These are phyloP conservation scores for Suillus americanus DNA, from an alignment of 768 basidiomycete species.

Conservation along the genomic window DNA sequence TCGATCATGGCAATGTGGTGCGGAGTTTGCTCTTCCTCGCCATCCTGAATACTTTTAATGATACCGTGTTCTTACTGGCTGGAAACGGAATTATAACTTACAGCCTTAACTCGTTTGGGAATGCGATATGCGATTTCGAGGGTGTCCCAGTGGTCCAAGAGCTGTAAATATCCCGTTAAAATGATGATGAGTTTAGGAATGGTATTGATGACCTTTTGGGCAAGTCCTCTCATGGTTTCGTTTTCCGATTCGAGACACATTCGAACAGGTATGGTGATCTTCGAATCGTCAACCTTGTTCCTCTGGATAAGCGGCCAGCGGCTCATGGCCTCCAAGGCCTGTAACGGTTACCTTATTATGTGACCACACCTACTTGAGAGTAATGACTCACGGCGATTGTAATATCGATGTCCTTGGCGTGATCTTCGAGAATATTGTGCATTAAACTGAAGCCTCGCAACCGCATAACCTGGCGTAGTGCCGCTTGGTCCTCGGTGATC, in stretches of 20 bases:
- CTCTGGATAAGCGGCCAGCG: constrained; percentile 81
- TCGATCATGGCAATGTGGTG: constrained; percentile 19
- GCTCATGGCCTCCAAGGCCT: constrained; percentile 68
- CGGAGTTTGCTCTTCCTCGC: constrained; percentile 26
- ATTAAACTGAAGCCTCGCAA: constrained; percentile 92
- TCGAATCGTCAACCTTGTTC: constrained; percentile 90
- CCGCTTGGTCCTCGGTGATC: constrained; percentile 82
- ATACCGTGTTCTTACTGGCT: not conserved
- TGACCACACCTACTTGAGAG: not conserved
- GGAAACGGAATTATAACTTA: constrained; percentile 20
- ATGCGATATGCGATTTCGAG: constrained; percentile 83
- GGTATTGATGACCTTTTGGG: constrained; percentile 53
- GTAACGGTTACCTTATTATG: not conserved
- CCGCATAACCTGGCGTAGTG: constrained; percentile 83
- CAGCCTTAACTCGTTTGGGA: constrained; percentile 63
- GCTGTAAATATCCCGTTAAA: constrained; percentile 37
- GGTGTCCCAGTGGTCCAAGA: constrained; percentile 78
- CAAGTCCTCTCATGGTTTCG: constrained; percentile 52
- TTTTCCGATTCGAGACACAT: constrained; percentile 53
- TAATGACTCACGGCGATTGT: constrained; percentile 56
- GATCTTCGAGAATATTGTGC: constrained; percentile 83
- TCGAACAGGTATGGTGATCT: constrained; percentile 65
- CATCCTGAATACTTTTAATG: constrained; percentile 20
- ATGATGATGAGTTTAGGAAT: not conserved
- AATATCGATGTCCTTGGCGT: constrained; percentile 68